Conservation (phyloP, 495 filamentous ascomycete species). For the Neurospora cerealis region DNA sequence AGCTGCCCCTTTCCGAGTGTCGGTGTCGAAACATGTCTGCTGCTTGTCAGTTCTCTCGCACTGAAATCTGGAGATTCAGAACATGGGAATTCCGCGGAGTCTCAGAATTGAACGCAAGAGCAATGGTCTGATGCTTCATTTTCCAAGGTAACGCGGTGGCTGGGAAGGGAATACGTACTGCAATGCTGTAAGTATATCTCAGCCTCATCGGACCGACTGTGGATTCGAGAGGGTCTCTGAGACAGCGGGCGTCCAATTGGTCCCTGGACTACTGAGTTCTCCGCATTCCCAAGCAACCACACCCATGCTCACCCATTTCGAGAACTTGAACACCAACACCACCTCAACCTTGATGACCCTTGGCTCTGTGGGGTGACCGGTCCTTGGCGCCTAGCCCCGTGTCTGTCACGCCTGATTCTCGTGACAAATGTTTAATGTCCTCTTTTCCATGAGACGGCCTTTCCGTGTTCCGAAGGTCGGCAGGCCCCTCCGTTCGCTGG, state of each 20-base stretch:
- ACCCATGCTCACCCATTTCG: background rate
- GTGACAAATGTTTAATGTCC: background rate
- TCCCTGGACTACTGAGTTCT: slow-evolving; percentile 5
- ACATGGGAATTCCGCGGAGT: background rate
- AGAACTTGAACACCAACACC: background rate
- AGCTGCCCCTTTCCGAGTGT: background rate
- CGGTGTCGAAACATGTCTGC: background rate
- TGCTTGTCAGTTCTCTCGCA: background rate
- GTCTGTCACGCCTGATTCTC: background rate
- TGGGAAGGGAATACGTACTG: background rate
- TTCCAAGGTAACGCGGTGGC: background rate
- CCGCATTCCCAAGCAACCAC: slow-evolving; percentile 14
- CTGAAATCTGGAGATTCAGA: background rate
- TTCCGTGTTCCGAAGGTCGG: background rate
- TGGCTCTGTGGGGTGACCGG: background rate
- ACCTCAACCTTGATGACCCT: background rate
- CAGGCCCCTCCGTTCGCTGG: background rate
- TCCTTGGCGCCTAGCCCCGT: background rate
- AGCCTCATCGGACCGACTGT: slow-evolving; percentile 28
- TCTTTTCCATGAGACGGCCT: background rate
- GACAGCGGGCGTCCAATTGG: slow-evolving; percentile 13
- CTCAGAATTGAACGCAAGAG: background rate
- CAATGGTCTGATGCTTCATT: background rate
- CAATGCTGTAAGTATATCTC: background rate
- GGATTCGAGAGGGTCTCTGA: slow-evolving; percentile 9